Conservation (phyloP, 2,329 filamentous ascomycete genomes). For the Parafenestella ontariensis region DNA sequence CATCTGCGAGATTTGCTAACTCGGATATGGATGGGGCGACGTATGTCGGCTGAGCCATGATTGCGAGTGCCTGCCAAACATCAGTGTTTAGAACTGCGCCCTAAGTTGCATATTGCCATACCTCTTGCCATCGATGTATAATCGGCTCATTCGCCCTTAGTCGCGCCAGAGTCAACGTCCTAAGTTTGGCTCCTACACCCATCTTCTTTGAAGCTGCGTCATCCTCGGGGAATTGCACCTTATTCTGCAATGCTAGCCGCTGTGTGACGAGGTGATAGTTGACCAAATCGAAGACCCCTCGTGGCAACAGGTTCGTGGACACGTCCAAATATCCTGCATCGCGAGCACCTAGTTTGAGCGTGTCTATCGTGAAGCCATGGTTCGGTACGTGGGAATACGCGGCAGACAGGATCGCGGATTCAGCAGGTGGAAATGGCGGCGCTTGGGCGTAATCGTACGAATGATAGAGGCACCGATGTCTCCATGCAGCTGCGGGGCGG, state of each 20-base stretch:
- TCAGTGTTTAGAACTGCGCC: constrained; percentile 3
- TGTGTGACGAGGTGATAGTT: constrained; percentile 76
- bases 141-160: constrained; percentile 76
- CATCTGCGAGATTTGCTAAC: constrained; percentile 82
- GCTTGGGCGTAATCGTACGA: constrained; percentile 51
- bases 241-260: constrained; percentile 64
- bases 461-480: constrained; percentile 40
- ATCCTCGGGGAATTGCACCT: constrained; percentile 53
- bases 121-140: constrained; percentile 85
- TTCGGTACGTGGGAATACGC: constrained; percentile 78
- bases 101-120: constrained; percentile 44
- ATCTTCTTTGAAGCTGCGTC: constrained; percentile 43
- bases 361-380: constrained; percentile 79
- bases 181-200: constrained; percentile 69
- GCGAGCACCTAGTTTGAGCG: constrained; percentile 78
- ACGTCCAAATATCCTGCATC: constrained; percentile 88
- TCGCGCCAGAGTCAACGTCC: constrained; percentile 75
- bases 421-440: constrained; percentile 70
- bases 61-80: constrained; percentile 72
- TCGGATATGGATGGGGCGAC: constrained; percentile 78
- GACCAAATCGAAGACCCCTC: constrained; percentile 82
- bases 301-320: constrained; percentile 80
- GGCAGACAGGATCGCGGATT: constrained; percentile 80
- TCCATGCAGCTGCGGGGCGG: constrained; percentile 18
- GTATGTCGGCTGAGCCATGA: constrained; percentile 86